Evolutionary conservation across 345 rosid genomes (phyloP), one percentile per base, ranked within the genome.

Genomic region (Anastatica hierochuntica): DNA sequence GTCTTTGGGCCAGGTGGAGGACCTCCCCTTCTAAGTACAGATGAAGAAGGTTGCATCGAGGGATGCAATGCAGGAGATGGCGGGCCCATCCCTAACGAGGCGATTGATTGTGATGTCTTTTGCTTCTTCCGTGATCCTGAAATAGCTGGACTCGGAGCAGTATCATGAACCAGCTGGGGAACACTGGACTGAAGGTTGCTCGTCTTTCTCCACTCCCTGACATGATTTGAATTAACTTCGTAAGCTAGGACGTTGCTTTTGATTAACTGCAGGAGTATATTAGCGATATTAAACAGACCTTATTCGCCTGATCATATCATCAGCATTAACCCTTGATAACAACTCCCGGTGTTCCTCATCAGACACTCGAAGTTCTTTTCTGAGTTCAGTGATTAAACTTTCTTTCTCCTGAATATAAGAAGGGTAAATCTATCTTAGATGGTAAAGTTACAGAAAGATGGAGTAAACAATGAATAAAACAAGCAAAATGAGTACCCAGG

Each of bases 321-420:
- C 99, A 9, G 87, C 77, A 71, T 88, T 79, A 69, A 88, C 97
- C 76, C 82, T 75, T 38, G 94, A 73, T 49, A 94, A 68, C 54
- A 85, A 80, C 79, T 73, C 81, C 57, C 99, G 71, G 49, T 94
- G 97, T 75, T 88, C 95, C 74, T 88, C 92, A 69, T 88, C 99
- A 65, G 97, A 85, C 43, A 94, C 97, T 68, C 95, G 74, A 60
- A 94, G 74, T 72, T 94, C 99, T 72, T 80, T 85, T 67, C 99
- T 79, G 27, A 94, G 95, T 73, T 94, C 95, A 13, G 99, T 85
- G 61, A 94, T 88, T 69, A 94, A 71, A 70, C 92, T 74, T 68
- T 94, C 97, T 64, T 94, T 85, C 67, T 85, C 99, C 99, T 88
- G 80, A 43, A 42, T n/a, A n/a, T n/a, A n/a, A n/a, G 34, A 47